Base-by-base conservation (phyloP, 495 filamentous ascomycete species). In the Cairneyella variabilis region DNA sequence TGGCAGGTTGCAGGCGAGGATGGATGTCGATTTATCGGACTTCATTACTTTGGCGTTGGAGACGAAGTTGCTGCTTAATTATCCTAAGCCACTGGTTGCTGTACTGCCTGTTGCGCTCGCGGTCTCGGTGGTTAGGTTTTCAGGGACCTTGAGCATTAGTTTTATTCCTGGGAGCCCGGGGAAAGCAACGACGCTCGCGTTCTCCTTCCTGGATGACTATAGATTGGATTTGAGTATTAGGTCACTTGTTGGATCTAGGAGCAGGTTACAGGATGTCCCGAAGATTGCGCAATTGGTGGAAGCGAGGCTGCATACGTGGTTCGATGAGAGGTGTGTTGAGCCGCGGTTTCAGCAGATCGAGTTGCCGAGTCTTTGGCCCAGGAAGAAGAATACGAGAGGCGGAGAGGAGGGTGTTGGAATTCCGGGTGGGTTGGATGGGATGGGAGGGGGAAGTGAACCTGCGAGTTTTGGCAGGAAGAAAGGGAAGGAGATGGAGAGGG, bases 281-380 rank as follows among this genome's bases (percentile, higher is more conserved):
- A 98, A 98, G 66, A 95, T 98, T 44, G 95, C 95, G 0, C 91
- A 97, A 65, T 77, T 98, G 3, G 85, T 98, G 34, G 93, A 98
- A 69, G 83, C 84, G 4, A 79, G 92, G 7, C 77, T 98, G 6
- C 93, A 97, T 65, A 83, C 86, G 22, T 98, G 93, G 93, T 96
- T 98, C 59, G 93, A 98, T 65, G 93, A 97, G 63, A 83, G 93
- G 26, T 90, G 88, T 49, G 93, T 98, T 2, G 93, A 97, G 70
- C 93, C 93, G 9, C 79, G 90, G 21, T 96, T 98, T 55, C 93
- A 98, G 64, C 90, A 97, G 48, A 92, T 98, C 32, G 90, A 88
- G 7, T 71, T 98, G 22, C 93, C 93, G 6, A 93, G 89, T 64
- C 71, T 98, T 49, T 98, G 93, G 93, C 93, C 95, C 8, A 73